These are phyloP conservation scores for Candida neerlandica DNA, from an alignment of 1,139 yeast species.

Conservation along the genomic window DNA sequence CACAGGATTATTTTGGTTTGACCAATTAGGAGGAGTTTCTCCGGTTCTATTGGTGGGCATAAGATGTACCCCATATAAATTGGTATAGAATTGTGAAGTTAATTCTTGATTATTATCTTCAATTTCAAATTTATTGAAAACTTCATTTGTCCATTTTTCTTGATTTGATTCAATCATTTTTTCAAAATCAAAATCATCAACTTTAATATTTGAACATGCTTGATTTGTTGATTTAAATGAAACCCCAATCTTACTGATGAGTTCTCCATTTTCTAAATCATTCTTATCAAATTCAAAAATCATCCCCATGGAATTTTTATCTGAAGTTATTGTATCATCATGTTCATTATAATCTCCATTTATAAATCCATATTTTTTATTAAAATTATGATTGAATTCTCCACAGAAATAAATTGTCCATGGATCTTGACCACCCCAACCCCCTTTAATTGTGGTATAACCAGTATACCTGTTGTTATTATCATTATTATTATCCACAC, in stretches of 20 bases:
- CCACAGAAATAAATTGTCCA: slow-evolving; percentile 36
- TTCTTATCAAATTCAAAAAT: slow-evolving; percentile 23
- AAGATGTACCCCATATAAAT: slow-evolving; percentile 37
- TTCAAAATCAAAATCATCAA: slow-evolving; percentile 21
- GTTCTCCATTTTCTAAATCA: slow-evolving; percentile 6
- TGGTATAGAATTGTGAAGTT: slow-evolving; percentile 27
- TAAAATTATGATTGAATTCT: slow-evolving; percentile 24
- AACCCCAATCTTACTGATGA: slow-evolving; percentile 31
- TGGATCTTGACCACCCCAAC: slow-evolving; percentile 33
- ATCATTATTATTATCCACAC: slow-evolving; percentile 17
- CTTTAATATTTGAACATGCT: slow-evolving; percentile 31
- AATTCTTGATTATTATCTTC: slow-evolving; percentile 24
- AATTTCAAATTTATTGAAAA: slow-evolving; percentile 26
- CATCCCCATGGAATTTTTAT: slow-evolving; percentile 24
- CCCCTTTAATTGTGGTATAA: slow-evolving; percentile 27
- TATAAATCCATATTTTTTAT: slow-evolving; percentile 17
- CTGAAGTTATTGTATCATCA: slow-evolving; percentile 12
- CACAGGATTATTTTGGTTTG: slow-evolving; percentile 20
- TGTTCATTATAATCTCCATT: slow-evolving; percentile 8
- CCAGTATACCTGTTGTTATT: slow-evolving; percentile 27
- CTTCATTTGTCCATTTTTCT: slow-evolving; percentile 29
- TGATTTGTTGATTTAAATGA: slow-evolving; percentile 33
- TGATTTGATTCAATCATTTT: slow-evolving; percentile 23
- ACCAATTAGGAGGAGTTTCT: slow-evolving; percentile 31
- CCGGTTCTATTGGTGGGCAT: slow-evolving; percentile 42